Conservation (phyloP, 768 basidiomycete genomes). For the Tephrocybe sp. region DNA sequence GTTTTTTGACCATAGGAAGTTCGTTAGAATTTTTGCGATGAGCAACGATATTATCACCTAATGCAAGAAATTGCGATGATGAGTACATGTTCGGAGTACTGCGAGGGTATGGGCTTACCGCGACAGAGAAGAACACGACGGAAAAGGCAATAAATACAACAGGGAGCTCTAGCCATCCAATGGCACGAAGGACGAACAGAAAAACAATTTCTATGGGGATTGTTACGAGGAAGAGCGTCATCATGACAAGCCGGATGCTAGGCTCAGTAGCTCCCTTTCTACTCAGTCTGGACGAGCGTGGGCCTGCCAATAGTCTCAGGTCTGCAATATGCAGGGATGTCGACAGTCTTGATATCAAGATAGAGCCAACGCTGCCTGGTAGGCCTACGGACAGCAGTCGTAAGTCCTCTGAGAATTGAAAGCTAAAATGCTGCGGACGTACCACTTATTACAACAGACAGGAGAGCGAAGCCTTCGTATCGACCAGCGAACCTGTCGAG, state of each 20-base stretch:
- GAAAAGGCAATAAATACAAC: constrained; percentile 68
- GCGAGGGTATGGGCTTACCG: constrained; percentile 49
- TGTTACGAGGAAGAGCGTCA: constrained; percentile 71
- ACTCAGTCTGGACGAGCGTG: constrained; percentile 12
- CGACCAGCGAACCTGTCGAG: constrained; percentile 86
- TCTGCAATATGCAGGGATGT: constrained; percentile 79
- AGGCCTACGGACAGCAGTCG: constrained; percentile 48
- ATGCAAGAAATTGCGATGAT: constrained; percentile 5
- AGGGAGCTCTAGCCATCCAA: constrained; percentile 81
- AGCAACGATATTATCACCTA: constrained; percentile 73
- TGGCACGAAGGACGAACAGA: constrained; percentile 56
- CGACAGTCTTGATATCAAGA: constrained; percentile 88
- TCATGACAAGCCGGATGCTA: constrained; percentile 54
- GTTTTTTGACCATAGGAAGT: constrained; percentile 73
- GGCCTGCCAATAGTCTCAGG: constrained; percentile 27
- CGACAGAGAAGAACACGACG: constrained; percentile 69
- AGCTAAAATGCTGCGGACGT: constrained; percentile 20
- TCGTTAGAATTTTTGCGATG: constrained; percentile 66
- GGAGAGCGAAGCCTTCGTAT: constrained; percentile 85
- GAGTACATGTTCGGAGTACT: background rate
- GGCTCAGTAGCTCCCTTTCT: constrained; percentile 29
- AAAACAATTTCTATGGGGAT: constrained; percentile 82
- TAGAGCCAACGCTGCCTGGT: constrained; percentile 87
- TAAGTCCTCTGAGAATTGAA: background rate
- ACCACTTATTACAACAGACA: constrained; percentile 90